Percentiles rank a stretch among this genome's conserved stretches.
These are phyloP conservation scores for Anisogramma anomala DNA, from an alignment of 2,329 filamentous ascomycete species.

Conservation along the genomic window DNA sequence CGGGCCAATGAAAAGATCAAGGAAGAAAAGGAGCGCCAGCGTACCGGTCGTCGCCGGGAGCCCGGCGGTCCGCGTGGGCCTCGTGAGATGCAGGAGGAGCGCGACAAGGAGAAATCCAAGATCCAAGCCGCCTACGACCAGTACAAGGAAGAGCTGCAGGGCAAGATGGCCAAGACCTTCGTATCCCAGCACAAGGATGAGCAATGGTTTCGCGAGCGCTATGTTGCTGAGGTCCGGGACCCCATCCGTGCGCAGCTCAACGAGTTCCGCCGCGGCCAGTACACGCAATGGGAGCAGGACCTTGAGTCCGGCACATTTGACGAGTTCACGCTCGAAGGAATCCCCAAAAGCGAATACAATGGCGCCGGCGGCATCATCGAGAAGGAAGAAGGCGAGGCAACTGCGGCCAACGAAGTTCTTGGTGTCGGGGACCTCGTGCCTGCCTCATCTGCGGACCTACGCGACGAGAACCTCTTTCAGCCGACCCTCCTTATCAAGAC, in stretches of 20 bases:
- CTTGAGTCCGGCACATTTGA: constrained; percentile 79
- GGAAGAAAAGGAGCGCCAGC: constrained; percentile 62
- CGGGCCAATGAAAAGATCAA: constrained; percentile 71
- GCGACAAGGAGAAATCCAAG: constrained; percentile 65
- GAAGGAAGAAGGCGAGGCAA: constrained; percentile 92
- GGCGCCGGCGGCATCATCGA: constrained; percentile 75
- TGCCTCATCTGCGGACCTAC: constrained; percentile 69
- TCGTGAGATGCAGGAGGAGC: constrained; percentile 58
- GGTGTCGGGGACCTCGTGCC: constrained; percentile 87
- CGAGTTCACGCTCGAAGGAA: constrained; percentile 85
- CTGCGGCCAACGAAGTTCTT: constrained; percentile 80
- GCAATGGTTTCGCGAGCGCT: constrained; percentile 96
- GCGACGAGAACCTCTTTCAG: constrained; percentile 78
- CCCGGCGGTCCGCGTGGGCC: constrained; percentile 51
- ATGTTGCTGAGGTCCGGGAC: constrained; percentile 71
- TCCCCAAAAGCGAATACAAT: constrained; percentile 87
- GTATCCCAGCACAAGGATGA: constrained; percentile 88
- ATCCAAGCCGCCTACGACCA: constrained; percentile 60
- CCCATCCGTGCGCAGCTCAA: constrained; percentile 63
- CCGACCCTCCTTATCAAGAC: constrained; percentile 97
- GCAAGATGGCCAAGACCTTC: constrained; percentile 76
- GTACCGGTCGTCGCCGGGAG: constrained; percentile 57
- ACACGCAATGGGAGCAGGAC: constrained; percentile 81
- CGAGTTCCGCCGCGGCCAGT: constrained; percentile 67
- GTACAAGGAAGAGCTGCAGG: constrained; percentile 58